Percentiles rank a stretch among this genome's conserved stretches.
Evolutionary conservation across 2,329 filamentous ascomycete genomes (phyloP).

Genomic region (Metarhizium rileyi): DNA sequence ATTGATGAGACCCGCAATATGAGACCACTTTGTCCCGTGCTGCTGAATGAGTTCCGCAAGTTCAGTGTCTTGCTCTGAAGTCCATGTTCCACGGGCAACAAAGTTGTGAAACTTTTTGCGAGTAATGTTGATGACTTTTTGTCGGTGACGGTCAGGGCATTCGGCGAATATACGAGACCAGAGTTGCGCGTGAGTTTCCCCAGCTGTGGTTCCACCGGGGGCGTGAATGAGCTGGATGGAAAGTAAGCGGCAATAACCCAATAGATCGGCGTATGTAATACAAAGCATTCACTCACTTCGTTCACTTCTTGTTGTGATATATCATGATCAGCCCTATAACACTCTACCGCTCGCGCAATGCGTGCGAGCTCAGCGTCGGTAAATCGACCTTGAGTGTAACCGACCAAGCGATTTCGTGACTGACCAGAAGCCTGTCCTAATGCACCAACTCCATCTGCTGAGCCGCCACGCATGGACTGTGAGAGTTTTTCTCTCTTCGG

Average conservation of each 20-base stretch:
- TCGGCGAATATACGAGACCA: conserved; percentile 39
- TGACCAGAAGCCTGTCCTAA: conserved; percentile 6
- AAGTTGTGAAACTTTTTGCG: conserved; percentile 59
- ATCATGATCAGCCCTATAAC: conserved; percentile 32
- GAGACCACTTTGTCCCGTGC: conserved; percentile 45
- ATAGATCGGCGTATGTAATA: not conserved
- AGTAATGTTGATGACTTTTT: conserved; percentile 45
- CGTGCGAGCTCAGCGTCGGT: conserved; percentile 31
- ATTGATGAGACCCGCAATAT: conserved; percentile 52
- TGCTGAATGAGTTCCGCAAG: conserved; percentile 24
- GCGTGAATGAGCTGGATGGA: conserved; percentile 25
- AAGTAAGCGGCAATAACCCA: conserved; percentile 11
- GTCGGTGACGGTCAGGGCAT: conserved; percentile 40
- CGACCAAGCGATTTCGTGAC: conserved; percentile 16
- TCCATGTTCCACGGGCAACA: conserved; percentile 40
- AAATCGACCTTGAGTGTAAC: conserved; percentile 31
- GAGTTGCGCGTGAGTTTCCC: conserved; percentile 30
- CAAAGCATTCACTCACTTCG: conserved; percentile 26
- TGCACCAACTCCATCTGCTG: conserved; percentile 12
- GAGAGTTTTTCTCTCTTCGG: conserved; percentile 10
- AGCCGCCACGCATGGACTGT: conserved; percentile 15
- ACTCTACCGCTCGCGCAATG: conserved; percentile 32
- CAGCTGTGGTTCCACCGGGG: conserved; percentile 24
- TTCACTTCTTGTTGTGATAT: conserved; percentile 39
- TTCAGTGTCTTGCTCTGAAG: conserved; percentile 26